phyloP scores from a whole-genome alignment of 177 flowering plant genomes.

The Telopea speciosissima region DNA sequence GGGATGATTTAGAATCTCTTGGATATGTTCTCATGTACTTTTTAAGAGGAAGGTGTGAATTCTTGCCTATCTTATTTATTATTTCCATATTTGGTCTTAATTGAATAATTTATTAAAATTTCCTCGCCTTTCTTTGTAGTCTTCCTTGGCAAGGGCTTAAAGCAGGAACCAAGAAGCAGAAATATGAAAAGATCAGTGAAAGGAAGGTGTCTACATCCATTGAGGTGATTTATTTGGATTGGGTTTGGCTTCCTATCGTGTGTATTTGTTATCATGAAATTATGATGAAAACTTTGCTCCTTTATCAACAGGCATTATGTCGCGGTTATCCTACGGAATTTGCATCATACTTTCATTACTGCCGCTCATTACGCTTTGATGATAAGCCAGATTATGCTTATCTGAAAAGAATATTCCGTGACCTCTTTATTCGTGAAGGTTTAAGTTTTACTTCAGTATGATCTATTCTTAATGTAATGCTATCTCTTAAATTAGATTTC shows the following conservation, averaged over 20 bases:
- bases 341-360: conserved; percentile 88
- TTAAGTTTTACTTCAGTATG: not conserved
- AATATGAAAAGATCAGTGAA: conserved; percentile 84
- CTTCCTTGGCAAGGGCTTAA: conserved; percentile 96
- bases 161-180: conserved; percentile 89
- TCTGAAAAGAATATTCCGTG: conserved; percentile 81
- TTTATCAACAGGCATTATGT: conserved; percentile 58
- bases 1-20: conserved; percentile 81
- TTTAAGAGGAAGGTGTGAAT: conserved; percentile 59
- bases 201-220: conserved; percentile 79
- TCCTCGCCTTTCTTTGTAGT: conserved; percentile 25
- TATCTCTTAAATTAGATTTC: not conserved
- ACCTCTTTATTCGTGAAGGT: conserved; percentile 96
- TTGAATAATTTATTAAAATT: not conserved
- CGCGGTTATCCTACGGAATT: conserved; percentile 90
- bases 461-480: not conserved
- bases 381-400: conserved; percentile 94
- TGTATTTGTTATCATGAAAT: not conserved
- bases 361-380: conserved; percentile 84
- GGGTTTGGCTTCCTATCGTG: not conserved
- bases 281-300: not conserved
- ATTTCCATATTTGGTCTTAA: not conserved
- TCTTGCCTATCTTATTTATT: not conserved
- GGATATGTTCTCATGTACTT: conserved; percentile 84
- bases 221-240: conserved; percentile 41